Conservation (phyloP, 2,329 filamentous ascomycete genomes). For the Ceratocystis harringtonii region DNA sequence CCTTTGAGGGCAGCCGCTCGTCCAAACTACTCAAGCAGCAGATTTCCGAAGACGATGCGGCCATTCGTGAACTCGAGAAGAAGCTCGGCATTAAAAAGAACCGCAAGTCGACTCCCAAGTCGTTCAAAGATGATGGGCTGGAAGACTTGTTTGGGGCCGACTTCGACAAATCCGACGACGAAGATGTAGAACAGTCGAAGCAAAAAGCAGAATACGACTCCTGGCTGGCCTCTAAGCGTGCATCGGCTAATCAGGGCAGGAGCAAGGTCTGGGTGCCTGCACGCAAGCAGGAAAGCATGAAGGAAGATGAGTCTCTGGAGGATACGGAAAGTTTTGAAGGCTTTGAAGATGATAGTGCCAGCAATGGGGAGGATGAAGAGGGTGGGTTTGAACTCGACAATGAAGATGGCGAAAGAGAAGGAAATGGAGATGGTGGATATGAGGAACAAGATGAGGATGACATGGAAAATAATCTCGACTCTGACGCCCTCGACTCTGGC, state of each 20-base stretch:
- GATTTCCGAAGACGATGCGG: slow-evolving; percentile 67
- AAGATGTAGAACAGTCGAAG: slow-evolving; percentile 46
- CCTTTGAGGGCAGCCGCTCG: slow-evolving; percentile 7
- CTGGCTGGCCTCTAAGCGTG: slow-evolving; percentile 35
- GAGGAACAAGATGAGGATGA: slow-evolving; percentile 17
- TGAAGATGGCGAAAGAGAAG: slow-evolving; percentile 3
- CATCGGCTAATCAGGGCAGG: background rate
- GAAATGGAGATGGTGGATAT: background rate
- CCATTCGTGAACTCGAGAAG: slow-evolving; percentile 76
- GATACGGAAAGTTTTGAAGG: slow-evolving; percentile 4
- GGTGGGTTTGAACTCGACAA: background rate
- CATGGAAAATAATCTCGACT: too few relatives aligned
- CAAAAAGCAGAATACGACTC: slow-evolving; percentile 41
- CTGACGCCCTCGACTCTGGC: too few relatives aligned
- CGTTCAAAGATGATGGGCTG: slow-evolving; percentile 69
- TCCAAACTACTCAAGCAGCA: slow-evolving; percentile 37
- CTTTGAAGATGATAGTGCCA: background rate
- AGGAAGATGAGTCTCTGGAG: background rate
- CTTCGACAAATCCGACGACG: slow-evolving; percentile 35
- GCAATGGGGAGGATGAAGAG: background rate
- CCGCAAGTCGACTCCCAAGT: slow-evolving; percentile 56
- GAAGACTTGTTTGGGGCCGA: slow-evolving; percentile 62
- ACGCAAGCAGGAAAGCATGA: background rate
- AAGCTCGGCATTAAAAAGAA: slow-evolving; percentile 68
- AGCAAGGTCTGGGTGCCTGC: background rate